Conservation (phyloP, 768 basidiomycete species). For the Phlebiopsis gigantea region DNA sequence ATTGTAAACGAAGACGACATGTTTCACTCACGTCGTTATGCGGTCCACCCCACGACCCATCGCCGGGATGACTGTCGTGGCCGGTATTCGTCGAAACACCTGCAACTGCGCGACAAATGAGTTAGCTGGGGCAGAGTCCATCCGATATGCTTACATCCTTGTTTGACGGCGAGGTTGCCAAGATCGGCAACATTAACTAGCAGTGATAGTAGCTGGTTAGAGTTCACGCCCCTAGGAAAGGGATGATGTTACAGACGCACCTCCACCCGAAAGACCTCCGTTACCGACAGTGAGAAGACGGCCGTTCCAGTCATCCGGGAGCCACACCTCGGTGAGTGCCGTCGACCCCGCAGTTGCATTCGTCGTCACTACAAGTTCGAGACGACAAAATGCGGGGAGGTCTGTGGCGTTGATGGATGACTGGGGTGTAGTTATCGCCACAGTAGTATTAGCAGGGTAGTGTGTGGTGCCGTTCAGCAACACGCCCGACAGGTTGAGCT, state of each 20-base stretch:
- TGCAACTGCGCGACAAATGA: conserved; percentile 5
- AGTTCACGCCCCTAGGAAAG: too few relatives aligned
- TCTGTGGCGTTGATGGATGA: conserved; percentile 18
- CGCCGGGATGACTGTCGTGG: not conserved
- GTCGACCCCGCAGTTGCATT: conserved; percentile 4
- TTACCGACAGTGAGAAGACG: conserved; percentile 19
- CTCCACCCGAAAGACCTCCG: conserved; percentile 18
- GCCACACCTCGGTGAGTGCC: conserved; percentile 18
- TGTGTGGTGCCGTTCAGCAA: conserved; percentile 10
- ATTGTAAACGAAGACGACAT: not conserved
- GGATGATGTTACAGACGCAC: too few relatives aligned
- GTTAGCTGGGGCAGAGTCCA: not conserved
- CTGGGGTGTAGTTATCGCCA: conserved; percentile 18
- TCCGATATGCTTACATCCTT: conserved; percentile 5
- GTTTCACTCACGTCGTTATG: not conserved
- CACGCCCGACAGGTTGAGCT: not conserved
- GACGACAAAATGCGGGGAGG: conserved; percentile 22
- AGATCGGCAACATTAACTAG: conserved; percentile 8
- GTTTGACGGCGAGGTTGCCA: conserved; percentile 5
- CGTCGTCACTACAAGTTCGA: conserved; percentile 3
- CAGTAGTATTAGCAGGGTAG: conserved; percentile 13
- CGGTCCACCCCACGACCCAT: conserved; percentile 2
- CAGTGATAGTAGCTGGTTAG: not conserved
- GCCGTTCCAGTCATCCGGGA: conserved; percentile 19
- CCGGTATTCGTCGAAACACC: conserved; percentile 10